Percentiles rank a stretch among this genome's conserved stretches.
These are phyloP conservation scores for Apophysomyces elegans DNA, from an alignment of 371 early-diverging fungal species.

Conservation along the genomic window DNA sequence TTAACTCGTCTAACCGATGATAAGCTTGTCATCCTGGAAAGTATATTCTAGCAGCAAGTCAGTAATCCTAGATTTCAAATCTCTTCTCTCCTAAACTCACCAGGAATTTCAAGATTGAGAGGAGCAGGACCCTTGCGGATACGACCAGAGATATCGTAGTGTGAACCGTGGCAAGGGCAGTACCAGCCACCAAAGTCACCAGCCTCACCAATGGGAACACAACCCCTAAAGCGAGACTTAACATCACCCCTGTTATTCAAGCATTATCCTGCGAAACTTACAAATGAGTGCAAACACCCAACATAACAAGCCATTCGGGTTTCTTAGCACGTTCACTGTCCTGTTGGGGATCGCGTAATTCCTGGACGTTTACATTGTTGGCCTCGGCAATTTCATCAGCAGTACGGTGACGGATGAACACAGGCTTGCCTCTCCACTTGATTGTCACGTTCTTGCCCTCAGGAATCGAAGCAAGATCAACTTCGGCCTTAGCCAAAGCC, in stretches of 20 bases:
- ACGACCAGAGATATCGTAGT: conserved; percentile 94
- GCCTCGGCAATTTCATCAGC: conserved; percentile 95
- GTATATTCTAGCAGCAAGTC: conserved; percentile 41
- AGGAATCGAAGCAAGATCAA: conserved; percentile 89
- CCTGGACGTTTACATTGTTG: conserved; percentile 74
- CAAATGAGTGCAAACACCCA: conserved; percentile 98
- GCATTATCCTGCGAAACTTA: conserved; percentile 28
- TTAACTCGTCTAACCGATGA: conserved; percentile 51
- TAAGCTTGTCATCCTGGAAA: conserved; percentile 52
- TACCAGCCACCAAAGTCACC: conserved; percentile 99
- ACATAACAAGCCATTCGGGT: conserved; percentile 97
- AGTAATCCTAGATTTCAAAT: not conserved
- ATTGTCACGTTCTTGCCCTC: conserved; percentile 96
- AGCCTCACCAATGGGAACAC: conserved; percentile 98
- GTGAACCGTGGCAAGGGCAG: conserved; percentile 99
- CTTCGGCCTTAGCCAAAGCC: conserved; percentile 97
- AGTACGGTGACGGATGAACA: conserved; percentile 97
- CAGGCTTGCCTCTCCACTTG: conserved; percentile 99
- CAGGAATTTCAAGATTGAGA: conserved; percentile 96
- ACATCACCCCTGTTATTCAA: not conserved
- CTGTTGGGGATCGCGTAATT: conserved; percentile 90
- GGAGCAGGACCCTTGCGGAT: conserved; percentile 99
- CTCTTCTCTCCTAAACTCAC: conserved; percentile 26
- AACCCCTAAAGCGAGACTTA: conserved; percentile 65
- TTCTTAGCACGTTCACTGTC: conserved; percentile 91